Percentiles rank a stretch among this genome's conserved stretches.
These are phyloP conservation scores for Penicillium ochrochloron DNA, from an alignment of 495 filamentous ascomycete species.

Conservation along the genomic window DNA sequence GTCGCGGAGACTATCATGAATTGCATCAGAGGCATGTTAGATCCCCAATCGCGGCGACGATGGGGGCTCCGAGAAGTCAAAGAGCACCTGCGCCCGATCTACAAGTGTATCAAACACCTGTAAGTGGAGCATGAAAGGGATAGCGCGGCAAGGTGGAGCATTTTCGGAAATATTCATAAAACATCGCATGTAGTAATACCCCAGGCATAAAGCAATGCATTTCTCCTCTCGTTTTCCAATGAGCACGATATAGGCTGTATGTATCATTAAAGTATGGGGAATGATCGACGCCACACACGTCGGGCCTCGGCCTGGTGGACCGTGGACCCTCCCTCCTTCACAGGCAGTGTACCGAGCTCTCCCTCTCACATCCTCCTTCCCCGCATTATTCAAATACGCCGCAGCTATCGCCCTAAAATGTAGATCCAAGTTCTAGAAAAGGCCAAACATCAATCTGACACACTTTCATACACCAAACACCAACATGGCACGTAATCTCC, in stretches of 20 bases:
- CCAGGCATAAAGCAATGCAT: constrained; percentile 17
- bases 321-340: constrained; percentile 2
- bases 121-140: not conserved
- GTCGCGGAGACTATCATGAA: constrained; percentile 44
- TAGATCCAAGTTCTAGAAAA: not conserved
- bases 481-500: constrained; percentile 29
- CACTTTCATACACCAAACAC: not conserved
- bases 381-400: constrained; percentile 19
- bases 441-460: not conserved
- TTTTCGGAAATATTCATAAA: not conserved
- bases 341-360: constrained; percentile 10
- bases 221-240: constrained; percentile 14
- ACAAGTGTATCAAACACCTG: constrained; percentile 28
- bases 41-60: constrained; percentile 42
- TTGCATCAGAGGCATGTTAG: constrained; percentile 54
- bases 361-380: constrained; percentile 1
- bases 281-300: constrained; percentile 16
- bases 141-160: not conserved
- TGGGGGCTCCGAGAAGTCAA: constrained; percentile 46
- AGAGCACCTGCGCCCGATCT: constrained; percentile 31
- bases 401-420: not conserved
- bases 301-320: constrained; percentile 26
- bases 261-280: not conserved
- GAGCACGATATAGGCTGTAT: not conserved
- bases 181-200: constrained; percentile 13